These are phyloP conservation scores for Aegilops bicornis DNA, from an alignment of 176 grass and related monocot genomes.

Conservation along the genomic window DNA sequence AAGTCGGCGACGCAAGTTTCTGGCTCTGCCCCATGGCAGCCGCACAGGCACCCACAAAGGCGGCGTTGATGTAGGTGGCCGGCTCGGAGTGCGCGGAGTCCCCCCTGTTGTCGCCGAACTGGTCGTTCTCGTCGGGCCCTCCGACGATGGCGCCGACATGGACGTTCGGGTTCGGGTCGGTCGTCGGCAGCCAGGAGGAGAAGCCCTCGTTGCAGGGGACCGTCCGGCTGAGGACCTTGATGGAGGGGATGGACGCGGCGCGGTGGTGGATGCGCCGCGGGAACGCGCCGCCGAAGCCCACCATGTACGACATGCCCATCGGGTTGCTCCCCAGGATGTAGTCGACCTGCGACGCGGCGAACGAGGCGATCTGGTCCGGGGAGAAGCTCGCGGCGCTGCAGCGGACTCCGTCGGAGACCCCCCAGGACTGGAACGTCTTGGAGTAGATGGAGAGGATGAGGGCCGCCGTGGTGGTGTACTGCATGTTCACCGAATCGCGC, in stretches of 20 bases:
- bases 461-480: constrained; percentile 37
- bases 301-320: constrained; percentile 88
- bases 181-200: constrained; percentile 36
- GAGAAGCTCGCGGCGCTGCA: constrained; percentile 55
- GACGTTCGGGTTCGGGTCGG: constrained; percentile 71
- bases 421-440: constrained; percentile 26
- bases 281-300: constrained; percentile 62
- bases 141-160: constrained; percentile 79
- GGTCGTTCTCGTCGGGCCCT: constrained; percentile 68
- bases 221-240: constrained; percentile 41
- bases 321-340: constrained; percentile 90
- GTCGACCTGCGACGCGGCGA: constrained; percentile 68
- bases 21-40: constrained; percentile 28
- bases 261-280: constrained; percentile 77
- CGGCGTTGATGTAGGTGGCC: constrained; percentile 90
- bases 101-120: constrained; percentile 68
- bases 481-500: constrained; percentile 47
- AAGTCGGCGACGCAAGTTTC: neutral
- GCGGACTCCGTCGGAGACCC: neutral
- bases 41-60: constrained; percentile 47
- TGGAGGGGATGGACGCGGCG: constrained; percentile 77
- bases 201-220: constrained; percentile 49
- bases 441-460: constrained; percentile 52
- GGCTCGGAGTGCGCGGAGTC: constrained; percentile 93
- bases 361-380: constrained; percentile 48